These are phyloP conservation scores for Aspergillus terreus DNA, from an alignment of 2,329 filamentous ascomycete genomes.

Conservation along the genomic window DNA sequence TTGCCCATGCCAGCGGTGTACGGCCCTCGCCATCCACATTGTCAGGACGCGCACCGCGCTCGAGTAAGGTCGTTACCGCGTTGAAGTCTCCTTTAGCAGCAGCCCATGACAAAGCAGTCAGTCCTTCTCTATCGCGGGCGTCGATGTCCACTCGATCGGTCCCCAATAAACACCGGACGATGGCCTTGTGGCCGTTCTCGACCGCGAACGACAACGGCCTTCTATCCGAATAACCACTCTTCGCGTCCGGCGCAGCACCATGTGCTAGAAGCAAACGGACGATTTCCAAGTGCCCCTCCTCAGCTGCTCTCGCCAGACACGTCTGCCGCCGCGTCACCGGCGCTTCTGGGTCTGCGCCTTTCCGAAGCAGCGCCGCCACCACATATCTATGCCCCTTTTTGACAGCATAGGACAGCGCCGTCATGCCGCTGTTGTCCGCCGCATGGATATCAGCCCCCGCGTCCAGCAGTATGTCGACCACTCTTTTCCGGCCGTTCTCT, in stretches of 20 bases:
- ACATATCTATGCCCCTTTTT: background rate
- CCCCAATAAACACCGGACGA: background rate
- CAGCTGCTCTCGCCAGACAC: background rate
- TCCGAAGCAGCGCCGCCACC: background rate
- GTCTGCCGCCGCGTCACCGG: background rate
- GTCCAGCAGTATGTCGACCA: background rate
- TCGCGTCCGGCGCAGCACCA: background rate
- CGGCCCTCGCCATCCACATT: background rate
- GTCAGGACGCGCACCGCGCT: background rate
- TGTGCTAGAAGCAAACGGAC: background rate
- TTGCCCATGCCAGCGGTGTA: constrained; percentile 1
- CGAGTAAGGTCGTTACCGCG: background rate
- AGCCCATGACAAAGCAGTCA: background rate
- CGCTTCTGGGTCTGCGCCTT: background rate
- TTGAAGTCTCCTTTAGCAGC: background rate
- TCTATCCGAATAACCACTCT: background rate
- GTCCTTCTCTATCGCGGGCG: background rate
- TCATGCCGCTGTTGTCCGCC: background rate
- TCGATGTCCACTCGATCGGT: background rate
- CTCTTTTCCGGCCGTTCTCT: background rate
- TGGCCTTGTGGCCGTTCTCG: background rate
- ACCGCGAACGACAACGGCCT: background rate
- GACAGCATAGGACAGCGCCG: background rate
- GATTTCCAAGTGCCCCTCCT: background rate
- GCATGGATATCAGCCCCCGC: background rate